phyloP scores from a whole-genome alignment of 345 rosid species.

The Leavenworthia alabamica region DNA sequence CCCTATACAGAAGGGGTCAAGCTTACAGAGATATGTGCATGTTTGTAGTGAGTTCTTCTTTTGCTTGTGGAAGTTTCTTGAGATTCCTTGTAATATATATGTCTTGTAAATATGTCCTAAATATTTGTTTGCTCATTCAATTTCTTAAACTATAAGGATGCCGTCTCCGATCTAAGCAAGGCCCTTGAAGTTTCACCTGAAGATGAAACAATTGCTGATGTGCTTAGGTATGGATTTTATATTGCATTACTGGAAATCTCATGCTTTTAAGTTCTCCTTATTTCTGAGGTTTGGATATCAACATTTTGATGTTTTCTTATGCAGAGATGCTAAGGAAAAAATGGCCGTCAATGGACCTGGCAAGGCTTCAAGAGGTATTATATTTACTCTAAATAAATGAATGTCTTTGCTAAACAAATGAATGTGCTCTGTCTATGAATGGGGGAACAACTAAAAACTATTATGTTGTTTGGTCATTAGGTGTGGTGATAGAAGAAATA shows the following conservation, averaged over 20 bases:
- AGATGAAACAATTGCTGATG: slow-evolving; percentile 78
- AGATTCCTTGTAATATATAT: not conserved
- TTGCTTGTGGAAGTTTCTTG: slow-evolving; percentile 16
- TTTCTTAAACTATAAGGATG: slow-evolving; percentile 48
- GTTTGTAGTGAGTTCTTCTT: slow-evolving; percentile 58
- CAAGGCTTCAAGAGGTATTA: slow-evolving; percentile 45
- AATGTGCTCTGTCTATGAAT: not conserved
- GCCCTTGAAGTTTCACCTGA: slow-evolving; percentile 79
- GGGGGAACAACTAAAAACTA: not conserved
- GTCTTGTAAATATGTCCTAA: not conserved
- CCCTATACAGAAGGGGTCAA: slow-evolving; percentile 95
- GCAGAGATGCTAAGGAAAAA: slow-evolving; percentile 54
- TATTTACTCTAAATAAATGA: not conserved
- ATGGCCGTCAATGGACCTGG: slow-evolving; percentile 48
- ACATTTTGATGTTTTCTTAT: not conserved
- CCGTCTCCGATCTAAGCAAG: slow-evolving; percentile 66
- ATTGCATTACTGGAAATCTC: not conserved
- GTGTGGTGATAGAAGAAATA: slow-evolving; percentile 68
- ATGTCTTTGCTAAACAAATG: not conserved
- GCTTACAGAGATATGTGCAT: slow-evolving; percentile 74
- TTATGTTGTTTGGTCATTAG: slow-evolving; percentile 29
- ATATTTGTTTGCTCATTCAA: slow-evolving; percentile 11
- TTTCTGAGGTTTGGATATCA: not conserved
- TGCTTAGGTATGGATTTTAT: slow-evolving; percentile 52
- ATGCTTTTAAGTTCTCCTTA: slow-evolving; percentile 2